A percentile compares a stretch with the other conserved stretches of the same genome.
These are phyloP conservation scores for Vaccinium macrocarpon DNA, from an alignment of 148 eudicot species.

Conservation along the genomic window DNA sequence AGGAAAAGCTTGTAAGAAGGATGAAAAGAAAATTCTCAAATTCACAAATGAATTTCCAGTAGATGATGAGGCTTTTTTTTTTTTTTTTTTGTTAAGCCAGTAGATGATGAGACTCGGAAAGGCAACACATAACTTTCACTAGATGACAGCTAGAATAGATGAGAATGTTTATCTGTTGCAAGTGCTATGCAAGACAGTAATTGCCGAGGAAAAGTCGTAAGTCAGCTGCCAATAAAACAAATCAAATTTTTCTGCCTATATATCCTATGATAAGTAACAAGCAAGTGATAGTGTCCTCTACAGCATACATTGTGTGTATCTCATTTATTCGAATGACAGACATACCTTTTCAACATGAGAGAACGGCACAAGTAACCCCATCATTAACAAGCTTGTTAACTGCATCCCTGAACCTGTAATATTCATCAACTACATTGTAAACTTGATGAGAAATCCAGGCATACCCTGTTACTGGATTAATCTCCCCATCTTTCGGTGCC, in stretches of 20 bases:
- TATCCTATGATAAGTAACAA: neutral
- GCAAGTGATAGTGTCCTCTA: neutral
- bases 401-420: slow-evolving; percentile 75
- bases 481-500: slow-evolving; percentile 59
- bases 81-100: no score
- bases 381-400: slow-evolving; percentile 60
- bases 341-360: slow-evolving; percentile 50
- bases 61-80: neutral
- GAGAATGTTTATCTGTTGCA: neutral
- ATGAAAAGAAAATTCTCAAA: no score
- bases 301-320: neutral
- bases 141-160: neutral
- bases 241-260: neutral
- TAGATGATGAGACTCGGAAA: neutral
- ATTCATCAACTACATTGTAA: slow-evolving; percentile 68
- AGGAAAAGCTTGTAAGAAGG: neutral
- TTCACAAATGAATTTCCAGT: neutral
- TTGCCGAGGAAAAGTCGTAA: neutral
- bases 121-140: neutral
- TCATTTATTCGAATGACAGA: neutral
- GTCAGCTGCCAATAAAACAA: neutral
- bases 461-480: slow-evolving; percentile 66
- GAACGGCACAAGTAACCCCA: slow-evolving; percentile 56
- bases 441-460: slow-evolving; percentile 93
- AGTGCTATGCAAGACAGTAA: neutral